Base-by-base conservation (phyloP, 78 protist genomes). In the Dictyostelium firmibasis region DNA sequence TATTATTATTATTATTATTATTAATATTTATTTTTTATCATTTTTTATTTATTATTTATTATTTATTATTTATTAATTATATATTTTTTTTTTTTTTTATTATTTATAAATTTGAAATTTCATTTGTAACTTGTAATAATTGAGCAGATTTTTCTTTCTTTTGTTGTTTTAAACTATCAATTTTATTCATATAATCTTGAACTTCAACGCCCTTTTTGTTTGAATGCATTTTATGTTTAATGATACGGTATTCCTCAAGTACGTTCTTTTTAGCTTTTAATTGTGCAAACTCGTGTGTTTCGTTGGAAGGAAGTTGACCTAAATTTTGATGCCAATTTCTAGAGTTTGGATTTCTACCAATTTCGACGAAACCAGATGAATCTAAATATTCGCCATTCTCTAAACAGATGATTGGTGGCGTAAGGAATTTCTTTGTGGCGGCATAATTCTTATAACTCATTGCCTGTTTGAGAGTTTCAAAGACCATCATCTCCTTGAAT, bases 291-390 rank as follows among this genome's bases (percentile, higher is more conserved):
- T 81, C 75, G 20, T 64, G 36, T 14, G 72, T 69, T 50, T 89
- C 94, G n/a, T 35, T 64, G 25, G 74, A 10, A 8, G 94, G 94
- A 2, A 89, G 20, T 50, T 89, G 94, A n/a, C 94, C 94, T n/a
- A 89, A n/a, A n/a, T 29, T 27, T 6, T 10, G 36, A 18, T 23
- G 67, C 31, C 36, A 67, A 3, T 75, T 76, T 31, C 85, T 38
- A 18, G 36, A 10, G 8, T 11, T 31, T 11, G 43, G 47, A 79
- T 2, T 8, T 43, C 67, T 84, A 31, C 96, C 96, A 18, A 93
- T 31, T 38, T 70, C 76, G 13, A 93, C 96, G 20, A 93, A 83
- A 64, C 96, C 96, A 82, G 78, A 60, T 2, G 82, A 53, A 35
- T 93, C 96, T 8, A 93, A 35, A 20, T 78, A 33, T 20, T 93